Base-by-base conservation (phyloP, 2,329 filamentous ascomycete genomes). In the Zalaria obscura region DNA sequence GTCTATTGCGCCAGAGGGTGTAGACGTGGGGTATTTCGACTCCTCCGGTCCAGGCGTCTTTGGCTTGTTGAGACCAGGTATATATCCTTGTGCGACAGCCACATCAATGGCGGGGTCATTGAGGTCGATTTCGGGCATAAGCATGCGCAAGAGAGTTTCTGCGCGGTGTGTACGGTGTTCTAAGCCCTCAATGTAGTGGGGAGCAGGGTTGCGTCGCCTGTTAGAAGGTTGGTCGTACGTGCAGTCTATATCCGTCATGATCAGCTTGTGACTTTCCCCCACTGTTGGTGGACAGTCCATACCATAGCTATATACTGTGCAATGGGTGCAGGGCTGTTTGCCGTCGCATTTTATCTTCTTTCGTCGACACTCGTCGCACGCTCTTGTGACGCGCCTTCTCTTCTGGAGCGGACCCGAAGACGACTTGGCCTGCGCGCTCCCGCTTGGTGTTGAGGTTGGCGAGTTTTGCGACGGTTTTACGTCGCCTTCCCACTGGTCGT, bases 241-340 rank as follows among this genome's bases (percentile, higher is more conserved):
- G 61, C 88, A 95, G 58, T 93, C 87, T 94, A 49, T 27, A 27
- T 25, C 34, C 11, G 34, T 44, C 41, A 44, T 37, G 25, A 38
- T 8, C 29, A 6, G 18, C 10, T 35, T n/a, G 36, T 39, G 39
- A 44, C 28, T 27, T 5, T 5, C 9, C 32, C n/a, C 25, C 10
- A 31, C 9, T 18, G 18, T 18, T 18, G 11, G 18, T 25, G 9
- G 8, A 38, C 8, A 8, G 29, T 5, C 25, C 72, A 57, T 72
- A 95, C 91, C 89, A 69, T 98, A 98, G 59, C 87, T 95, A 63
- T 98, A 98, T 39, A 96, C 87, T 7, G 88, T 93, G 61, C 91
- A 98, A 62, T 96, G 91, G 0, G 88, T 95, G 51, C 69, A 73
- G 5, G 69, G 69, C 54, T 72, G 67, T 52, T 67, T 70, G 45